These are phyloP conservation scores for Scytalidium sp. DNA, from an alignment of 2,329 filamentous ascomycete species.

Conservation along the genomic window DNA sequence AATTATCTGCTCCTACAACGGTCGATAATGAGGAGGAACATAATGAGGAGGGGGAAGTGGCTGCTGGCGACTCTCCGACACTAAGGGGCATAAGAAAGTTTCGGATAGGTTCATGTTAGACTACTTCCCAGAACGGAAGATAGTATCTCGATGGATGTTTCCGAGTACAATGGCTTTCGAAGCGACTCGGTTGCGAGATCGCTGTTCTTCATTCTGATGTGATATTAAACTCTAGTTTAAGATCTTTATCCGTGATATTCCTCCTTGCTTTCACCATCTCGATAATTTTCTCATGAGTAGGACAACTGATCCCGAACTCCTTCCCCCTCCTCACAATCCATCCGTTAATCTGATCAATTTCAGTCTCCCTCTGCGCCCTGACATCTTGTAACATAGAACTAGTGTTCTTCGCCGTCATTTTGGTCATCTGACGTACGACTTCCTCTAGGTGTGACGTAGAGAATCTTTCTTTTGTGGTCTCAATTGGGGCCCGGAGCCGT, in stretches of 20 bases:
- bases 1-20: no score
- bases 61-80: no score
- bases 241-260: conserved; percentile 30
- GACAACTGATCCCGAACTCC: conserved; percentile 28
- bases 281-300: conserved; percentile 39
- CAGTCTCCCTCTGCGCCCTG: conserved; percentile 46
- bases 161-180: no score
- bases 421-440: conserved; percentile 45
- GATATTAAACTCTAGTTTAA: conserved; percentile 7
- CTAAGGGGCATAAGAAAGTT: no score
- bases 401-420: conserved; percentile 49
- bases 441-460: conserved; percentile 31
- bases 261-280: conserved; percentile 37
- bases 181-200: no score
- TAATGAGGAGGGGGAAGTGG: no score
- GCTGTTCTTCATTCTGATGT: neutral
- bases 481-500: conserved; percentile 56
- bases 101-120: no score
- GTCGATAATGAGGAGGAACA: no score
- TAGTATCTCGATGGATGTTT: no score
- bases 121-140: no score
- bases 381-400: conserved; percentile 64
- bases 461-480: conserved; percentile 2
- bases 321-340: conserved; percentile 38
- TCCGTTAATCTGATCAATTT: conserved; percentile 58